Conservation (phyloP, 2,329 filamentous ascomycete species). For the Pseudogymnoascus sp. region DNA sequence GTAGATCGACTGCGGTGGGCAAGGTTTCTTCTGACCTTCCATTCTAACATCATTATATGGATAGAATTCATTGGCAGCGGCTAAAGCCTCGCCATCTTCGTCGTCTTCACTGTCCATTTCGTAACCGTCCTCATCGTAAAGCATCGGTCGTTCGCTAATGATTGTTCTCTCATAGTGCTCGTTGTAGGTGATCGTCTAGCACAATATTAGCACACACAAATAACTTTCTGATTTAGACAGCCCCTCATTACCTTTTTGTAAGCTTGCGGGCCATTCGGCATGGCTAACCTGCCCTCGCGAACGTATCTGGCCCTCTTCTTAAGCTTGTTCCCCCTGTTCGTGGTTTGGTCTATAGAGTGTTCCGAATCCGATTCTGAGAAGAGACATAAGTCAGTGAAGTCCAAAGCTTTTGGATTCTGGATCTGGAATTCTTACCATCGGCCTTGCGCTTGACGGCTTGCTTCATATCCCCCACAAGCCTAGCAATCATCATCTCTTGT, state of each 20-base stretch:
- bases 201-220: conserved; percentile 13
- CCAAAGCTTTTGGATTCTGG: conserved; percentile 15
- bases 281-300: conserved; percentile 61
- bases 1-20: neutral
- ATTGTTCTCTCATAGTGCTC: conserved; percentile 62
- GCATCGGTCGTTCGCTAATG: conserved; percentile 64
- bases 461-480: conserved; percentile 48
- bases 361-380: conserved; percentile 69
- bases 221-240: neutral
- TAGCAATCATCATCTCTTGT: neutral
- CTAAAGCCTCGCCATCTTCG: conserved; percentile 52
- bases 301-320: conserved; percentile 69
- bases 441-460: conserved; percentile 58
- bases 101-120: conserved; percentile 68
- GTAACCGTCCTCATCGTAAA: conserved; percentile 72
- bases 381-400: conserved; percentile 13
- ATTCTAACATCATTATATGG: conserved; percentile 67
- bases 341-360: conserved; percentile 59
- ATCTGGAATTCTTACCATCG: conserved; percentile 42
- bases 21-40: conserved; percentile 49
- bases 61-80: conserved; percentile 61
- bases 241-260: conserved; percentile 59
- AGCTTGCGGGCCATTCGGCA: conserved; percentile 56
- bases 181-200: conserved; percentile 64
- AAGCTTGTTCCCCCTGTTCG: conserved; percentile 72